These are phyloP conservation scores for Coniosporium apollinis DNA, from an alignment of 495 filamentous ascomycete species.

Conservation along the genomic window DNA sequence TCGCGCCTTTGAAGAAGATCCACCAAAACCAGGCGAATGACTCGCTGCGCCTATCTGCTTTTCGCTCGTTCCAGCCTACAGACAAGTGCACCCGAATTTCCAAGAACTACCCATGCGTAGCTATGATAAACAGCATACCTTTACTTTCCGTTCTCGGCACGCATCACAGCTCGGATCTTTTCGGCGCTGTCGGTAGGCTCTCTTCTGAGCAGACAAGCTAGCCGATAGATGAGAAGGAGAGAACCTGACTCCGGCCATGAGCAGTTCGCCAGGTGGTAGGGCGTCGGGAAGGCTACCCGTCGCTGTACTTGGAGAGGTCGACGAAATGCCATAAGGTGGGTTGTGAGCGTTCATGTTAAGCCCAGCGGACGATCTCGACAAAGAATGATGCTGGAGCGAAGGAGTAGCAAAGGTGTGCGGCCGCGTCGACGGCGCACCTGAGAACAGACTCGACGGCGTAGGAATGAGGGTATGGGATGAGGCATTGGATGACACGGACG, in stretches of 20 bases:
- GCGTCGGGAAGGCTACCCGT: conserved; percentile 11
- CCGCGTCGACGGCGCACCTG: too few species aligned
- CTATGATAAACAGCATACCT: conserved; percentile 35
- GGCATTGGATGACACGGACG: too few species aligned
- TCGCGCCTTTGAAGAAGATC: too few species aligned
- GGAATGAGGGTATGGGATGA: too few species aligned
- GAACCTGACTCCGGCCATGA: conserved; percentile 25
- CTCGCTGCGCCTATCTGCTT: too few species aligned
- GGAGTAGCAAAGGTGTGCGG: too few species aligned
- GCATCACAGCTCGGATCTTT: conserved; percentile 98
- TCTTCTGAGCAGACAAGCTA: conserved; percentile 52
- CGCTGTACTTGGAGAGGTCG: conserved; percentile 15
- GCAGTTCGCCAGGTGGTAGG: conserved; percentile 8
- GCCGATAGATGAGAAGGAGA: conserved; percentile 29
- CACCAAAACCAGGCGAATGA: neutral
- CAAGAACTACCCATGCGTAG: too few species aligned
- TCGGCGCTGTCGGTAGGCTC: conserved; percentile 82
- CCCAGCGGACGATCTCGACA: neutral
- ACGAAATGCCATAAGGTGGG: conserved; percentile 10
- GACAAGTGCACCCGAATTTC: too few species aligned
- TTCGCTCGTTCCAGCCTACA: too few species aligned
- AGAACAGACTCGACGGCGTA: too few species aligned
- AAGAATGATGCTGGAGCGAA: too few species aligned
- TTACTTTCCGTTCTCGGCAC: conserved; percentile 94
- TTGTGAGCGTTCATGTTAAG: neutral